Base-by-base conservation (phyloP, 495 filamentous ascomycete species). In the Diplogelasinospora grovesii region DNA sequence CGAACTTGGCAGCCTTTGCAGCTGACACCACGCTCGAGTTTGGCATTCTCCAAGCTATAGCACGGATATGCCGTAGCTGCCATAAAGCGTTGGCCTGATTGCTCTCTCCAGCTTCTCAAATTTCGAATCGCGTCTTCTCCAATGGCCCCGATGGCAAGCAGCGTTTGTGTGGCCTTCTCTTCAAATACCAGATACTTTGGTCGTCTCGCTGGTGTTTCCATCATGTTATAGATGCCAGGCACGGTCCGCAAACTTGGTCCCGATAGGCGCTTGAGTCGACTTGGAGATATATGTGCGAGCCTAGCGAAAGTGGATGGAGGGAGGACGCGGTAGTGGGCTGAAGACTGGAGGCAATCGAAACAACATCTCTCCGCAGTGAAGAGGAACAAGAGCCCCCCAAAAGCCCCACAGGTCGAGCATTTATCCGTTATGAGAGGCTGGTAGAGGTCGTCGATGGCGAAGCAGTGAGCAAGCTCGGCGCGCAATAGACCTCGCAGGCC, bases 351-450 rank as follows among this genome's bases (percentile, higher is more conserved):
- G 27, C 38, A 41, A 18, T 30, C 10, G 38, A 41, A 41, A 27
- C 38, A 41, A 41, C 27, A 41, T 41, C 38, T 41, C 38, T 41
- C 38, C 8, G 38, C 38, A 27, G 38, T 41, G 15, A 41, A 41
- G 38, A 41, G 38, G 38, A 41, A 41, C 27, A 41, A 41, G 18
- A 41, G 14, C 26, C 26, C 28, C 16, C 25, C 27, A 32, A 41
- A 41, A 24, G 19, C 27, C 22, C 38, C 18, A 41, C 16, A 41
- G 38, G 26, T 41, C 24, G 27, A 41, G 38, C 38, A 41, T 31
- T 41, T 41, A 31, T 41, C 38, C 38, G 38, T 32, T 15, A 41
- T 18, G 38, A 41, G 27, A 41, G 38, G 36, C 23, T 14, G 22
- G 22, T 38, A 38, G 26, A 38, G 36, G 36, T 38, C 22, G 22